phyloP scores from a whole-genome alignment of 2,329 filamentous ascomycete species.

The Botryotinia globosa region DNA sequence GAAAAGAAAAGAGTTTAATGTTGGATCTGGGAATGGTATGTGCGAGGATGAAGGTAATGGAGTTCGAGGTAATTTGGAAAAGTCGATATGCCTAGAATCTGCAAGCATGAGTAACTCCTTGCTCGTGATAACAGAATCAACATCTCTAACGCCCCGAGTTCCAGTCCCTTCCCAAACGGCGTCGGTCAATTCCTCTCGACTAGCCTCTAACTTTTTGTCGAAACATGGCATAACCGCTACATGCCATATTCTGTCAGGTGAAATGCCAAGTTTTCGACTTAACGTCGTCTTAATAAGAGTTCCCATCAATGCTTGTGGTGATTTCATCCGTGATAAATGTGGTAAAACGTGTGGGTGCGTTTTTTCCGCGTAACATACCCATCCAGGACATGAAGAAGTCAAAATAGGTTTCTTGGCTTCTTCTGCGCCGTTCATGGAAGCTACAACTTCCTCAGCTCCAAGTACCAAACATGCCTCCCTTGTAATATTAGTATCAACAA shows the following conservation, averaged over 20 bases:
- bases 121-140: constrained; percentile 97
- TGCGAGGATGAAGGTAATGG: constrained; percentile 48
- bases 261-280: constrained; percentile 66
- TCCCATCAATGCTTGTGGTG: constrained; percentile 86
- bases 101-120: constrained; percentile 91
- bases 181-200: constrained; percentile 86
- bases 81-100: constrained; percentile 72
- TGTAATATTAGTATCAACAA: constrained; percentile 83
- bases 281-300: constrained; percentile 86
- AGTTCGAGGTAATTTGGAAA: constrained; percentile 66
- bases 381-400: constrained; percentile 89
- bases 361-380: constrained; percentile 99
- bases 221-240: constrained; percentile 97
- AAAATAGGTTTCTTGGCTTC: constrained; percentile 59
- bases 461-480: constrained; percentile 81
- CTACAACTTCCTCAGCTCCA: constrained; percentile 68
- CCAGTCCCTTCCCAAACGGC: constrained; percentile 62
- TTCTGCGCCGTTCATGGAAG: constrained; percentile 34
- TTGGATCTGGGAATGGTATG: constrained; percentile 68
- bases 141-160: constrained; percentile 68
- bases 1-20: constrained; percentile 72
- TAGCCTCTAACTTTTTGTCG: constrained; percentile 97
- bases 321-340: constrained; percentile 87
- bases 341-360: constrained; percentile 92
- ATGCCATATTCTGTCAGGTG: constrained; percentile 85